Conservation (phyloP, 23 red algal genomes). For the Gracilaria gracilis region DNA sequence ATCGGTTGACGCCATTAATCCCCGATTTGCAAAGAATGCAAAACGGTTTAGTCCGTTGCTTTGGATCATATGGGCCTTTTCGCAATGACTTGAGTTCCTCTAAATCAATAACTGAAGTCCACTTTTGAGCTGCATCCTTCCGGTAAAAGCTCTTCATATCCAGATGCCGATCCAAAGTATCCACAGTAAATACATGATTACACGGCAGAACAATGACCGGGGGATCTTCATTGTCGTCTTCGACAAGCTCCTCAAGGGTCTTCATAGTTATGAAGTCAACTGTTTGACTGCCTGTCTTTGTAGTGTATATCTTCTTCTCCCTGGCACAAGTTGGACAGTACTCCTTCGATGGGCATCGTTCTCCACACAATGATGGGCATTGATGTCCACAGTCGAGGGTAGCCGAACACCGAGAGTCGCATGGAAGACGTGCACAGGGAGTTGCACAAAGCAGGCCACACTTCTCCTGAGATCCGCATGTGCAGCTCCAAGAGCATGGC, state of each 20-base stretch:
- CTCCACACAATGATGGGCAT: conserved; percentile 53
- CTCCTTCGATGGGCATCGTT: conserved; percentile 30
- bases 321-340: conserved; percentile 42
- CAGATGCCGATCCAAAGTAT: conserved; percentile 28
- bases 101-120: background rate
- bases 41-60: background rate
- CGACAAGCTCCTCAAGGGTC: background rate
- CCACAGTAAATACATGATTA: conserved; percentile 26
- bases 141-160: conserved; percentile 29
- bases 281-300: background rate
- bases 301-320: background rate
- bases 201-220: conserved; percentile 40
- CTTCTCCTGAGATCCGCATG: background rate
- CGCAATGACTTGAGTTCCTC: conserved; percentile 9
- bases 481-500: conserved; percentile 21
- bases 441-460: conserved; percentile 35
- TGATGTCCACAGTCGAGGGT: conserved; percentile 37
- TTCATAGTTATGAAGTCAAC: conserved; percentile 13
- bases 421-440: conserved; percentile 44
- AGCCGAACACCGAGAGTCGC: conserved; percentile 24
- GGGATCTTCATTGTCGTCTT: conserved; percentile 5
- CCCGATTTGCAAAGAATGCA: background rate
- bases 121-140: background rate
- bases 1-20: conserved; percentile 17
- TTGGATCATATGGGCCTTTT: background rate